Percentiles rank a stretch among this genome's conserved stretches.
Conservation (phyloP, 2,329 filamentous ascomycete species). For the Ceratocystiopsis brevicomis region DNA sequence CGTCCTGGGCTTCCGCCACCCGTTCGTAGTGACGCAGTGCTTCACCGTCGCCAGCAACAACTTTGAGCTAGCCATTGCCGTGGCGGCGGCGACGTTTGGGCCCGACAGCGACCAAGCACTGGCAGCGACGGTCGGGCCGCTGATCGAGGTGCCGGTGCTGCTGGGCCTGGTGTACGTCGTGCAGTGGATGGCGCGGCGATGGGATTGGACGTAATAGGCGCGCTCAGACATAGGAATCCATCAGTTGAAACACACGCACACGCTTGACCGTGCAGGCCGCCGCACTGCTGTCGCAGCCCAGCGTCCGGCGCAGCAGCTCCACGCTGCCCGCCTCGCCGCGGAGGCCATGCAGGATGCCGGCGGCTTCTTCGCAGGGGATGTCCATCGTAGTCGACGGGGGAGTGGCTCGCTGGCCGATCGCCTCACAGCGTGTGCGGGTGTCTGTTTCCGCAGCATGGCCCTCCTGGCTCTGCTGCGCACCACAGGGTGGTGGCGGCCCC, state of each 20-base stretch:
- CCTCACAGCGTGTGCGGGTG: too few relatives aligned
- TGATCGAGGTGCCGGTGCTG: constrained; percentile 74
- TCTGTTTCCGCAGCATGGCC: too few relatives aligned
- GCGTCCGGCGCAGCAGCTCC: constrained; percentile 5
- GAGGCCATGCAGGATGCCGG: constrained; percentile 12
- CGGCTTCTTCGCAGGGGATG: constrained; percentile 14
- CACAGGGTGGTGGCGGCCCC: too few relatives aligned
- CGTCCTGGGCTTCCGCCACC: constrained; percentile 56
- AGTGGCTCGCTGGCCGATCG: too few relatives aligned
- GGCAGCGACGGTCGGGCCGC: constrained; percentile 63
- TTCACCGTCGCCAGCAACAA: constrained; percentile 88
- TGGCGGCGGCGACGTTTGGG: constrained; percentile 66
- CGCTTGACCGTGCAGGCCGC: constrained; percentile 14
- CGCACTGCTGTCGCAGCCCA: constrained; percentile 11
- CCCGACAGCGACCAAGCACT: constrained; percentile 61
- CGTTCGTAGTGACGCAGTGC: constrained; percentile 53
- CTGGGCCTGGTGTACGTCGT: constrained; percentile 59
- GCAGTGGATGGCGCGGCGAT: constrained; percentile 35
- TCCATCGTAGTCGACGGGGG: background rate
- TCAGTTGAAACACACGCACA: background rate
- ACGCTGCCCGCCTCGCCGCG: constrained; percentile 11
- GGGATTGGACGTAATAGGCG: constrained; percentile 27
- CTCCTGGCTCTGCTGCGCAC: too few relatives aligned
- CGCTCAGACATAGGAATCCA: background rate
- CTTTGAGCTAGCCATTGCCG: constrained; percentile 80